Conservation (phyloP, 2,329 filamentous ascomycete species). For the Neofusicoccum sp. region DNA sequence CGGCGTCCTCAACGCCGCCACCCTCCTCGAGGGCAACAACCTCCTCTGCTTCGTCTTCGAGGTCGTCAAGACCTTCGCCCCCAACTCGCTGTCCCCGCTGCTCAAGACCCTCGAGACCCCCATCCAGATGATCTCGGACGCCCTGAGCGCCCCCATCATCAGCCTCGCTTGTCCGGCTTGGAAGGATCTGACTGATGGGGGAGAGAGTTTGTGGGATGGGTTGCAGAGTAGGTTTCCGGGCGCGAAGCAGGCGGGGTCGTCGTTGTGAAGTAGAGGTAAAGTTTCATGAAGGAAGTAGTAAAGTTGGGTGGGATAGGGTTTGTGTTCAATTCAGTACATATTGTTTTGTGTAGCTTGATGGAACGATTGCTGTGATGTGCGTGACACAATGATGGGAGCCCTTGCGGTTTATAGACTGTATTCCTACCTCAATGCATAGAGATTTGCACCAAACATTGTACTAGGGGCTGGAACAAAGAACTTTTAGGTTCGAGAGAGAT, state of each 20-base stretch:
- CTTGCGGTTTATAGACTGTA: too few relatives aligned
- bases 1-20: constrained; percentile 39
- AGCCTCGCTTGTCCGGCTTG: constrained; percentile 32
- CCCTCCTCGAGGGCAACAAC: constrained; percentile 44
- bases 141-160: constrained; percentile 28
- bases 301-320: too few relatives aligned
- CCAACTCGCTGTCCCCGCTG: constrained; percentile 37
- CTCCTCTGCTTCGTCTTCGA: constrained; percentile 42
- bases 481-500: too few relatives aligned
- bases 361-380: too few relatives aligned
- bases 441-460: too few relatives aligned
- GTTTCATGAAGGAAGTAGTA: neutral
- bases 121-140: constrained; percentile 27
- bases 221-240: constrained; percentile 13
- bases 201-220: constrained; percentile 17
- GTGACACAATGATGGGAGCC: too few relatives aligned
- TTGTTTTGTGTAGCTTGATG: too few relatives aligned
- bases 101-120: constrained; percentile 31
- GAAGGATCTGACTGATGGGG: constrained; percentile 26
- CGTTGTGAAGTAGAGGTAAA: neutral
- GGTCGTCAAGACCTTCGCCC: constrained; percentile 36
- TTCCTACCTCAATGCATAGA: too few relatives aligned
- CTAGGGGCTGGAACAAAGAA: too few relatives aligned
- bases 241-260: constrained; percentile 4
- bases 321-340: too few relatives aligned